A percentile compares a stretch with the other conserved stretches of the same genome.
Conservation (phyloP, 768 basidiomycete species). For the Coprinellus micaceus region DNA sequence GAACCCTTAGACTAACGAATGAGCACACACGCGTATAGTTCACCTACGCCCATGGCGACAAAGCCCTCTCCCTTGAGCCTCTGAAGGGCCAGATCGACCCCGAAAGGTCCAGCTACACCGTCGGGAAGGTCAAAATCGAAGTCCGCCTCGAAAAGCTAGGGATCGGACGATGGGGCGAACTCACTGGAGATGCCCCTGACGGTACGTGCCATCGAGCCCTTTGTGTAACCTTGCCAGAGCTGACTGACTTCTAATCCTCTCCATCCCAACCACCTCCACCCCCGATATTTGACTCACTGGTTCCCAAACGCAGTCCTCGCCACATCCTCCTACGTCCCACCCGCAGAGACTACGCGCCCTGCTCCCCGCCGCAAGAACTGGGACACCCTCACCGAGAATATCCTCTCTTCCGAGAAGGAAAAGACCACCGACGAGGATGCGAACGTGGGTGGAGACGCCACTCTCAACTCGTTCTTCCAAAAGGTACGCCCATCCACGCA, state of each 20-base stretch:
- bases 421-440: slow-evolving; percentile 72
- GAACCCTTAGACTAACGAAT: too few species aligned
- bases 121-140: slow-evolving; percentile 89
- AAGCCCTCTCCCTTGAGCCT: slow-evolving; percentile 69
- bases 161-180: slow-evolving; percentile 66
- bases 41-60: slow-evolving; percentile 65
- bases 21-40: slow-evolving; percentile 34
- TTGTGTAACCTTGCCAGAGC: too few species aligned
- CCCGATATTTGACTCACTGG: not conserved
- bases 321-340: slow-evolving; percentile 22
- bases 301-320: slow-evolving; percentile 19
- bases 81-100: slow-evolving; percentile 79
- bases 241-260: too few species aligned
- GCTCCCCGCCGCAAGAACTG: slow-evolving; percentile 73
- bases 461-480: slow-evolving; percentile 87
- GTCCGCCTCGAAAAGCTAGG: slow-evolving; percentile 68
- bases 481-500: too few species aligned
- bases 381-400: slow-evolving; percentile 74
- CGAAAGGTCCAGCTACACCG: slow-evolving; percentile 54
- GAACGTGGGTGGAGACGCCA: slow-evolving; percentile 84
- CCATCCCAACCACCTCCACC: too few species aligned
- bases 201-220: slow-evolving; percentile 40
- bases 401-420: slow-evolving; percentile 67
- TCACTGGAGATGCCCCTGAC: slow-evolving; percentile 75
- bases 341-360: slow-evolving; percentile 28